Conservation (phyloP, 2,329 filamentous ascomycete species). For the Fusarium fracticaudum region DNA sequence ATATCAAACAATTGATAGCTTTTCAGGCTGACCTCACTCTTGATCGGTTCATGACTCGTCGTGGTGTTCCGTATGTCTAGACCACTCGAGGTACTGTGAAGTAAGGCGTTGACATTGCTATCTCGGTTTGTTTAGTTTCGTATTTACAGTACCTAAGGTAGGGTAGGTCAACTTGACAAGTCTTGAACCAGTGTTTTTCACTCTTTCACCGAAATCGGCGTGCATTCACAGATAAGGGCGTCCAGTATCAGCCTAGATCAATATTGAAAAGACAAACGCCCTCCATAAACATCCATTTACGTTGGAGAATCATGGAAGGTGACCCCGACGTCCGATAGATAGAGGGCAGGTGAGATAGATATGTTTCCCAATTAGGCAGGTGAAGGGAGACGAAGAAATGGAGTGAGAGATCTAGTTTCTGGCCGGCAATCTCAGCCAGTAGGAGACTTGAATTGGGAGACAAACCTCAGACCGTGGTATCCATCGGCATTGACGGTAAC, state of each 20-base stretch:
- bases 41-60: background rate
- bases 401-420: constrained; percentile 7
- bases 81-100: constrained; percentile 12
- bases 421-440: constrained; percentile 25
- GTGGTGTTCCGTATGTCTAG: background rate
- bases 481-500: constrained; percentile 40
- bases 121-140: constrained; percentile 8
- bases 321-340: constrained; percentile 2
- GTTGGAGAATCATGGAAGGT: constrained; percentile 1
- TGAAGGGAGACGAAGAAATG: constrained; percentile 23
- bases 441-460: constrained; percentile 27
- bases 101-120: constrained; percentile 30
- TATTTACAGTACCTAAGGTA: background rate
- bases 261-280: background rate
- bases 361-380: constrained; percentile 31
- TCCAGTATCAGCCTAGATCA: background rate
- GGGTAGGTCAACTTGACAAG: background rate
- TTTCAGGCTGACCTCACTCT: constrained; percentile 11
- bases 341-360: constrained; percentile 11
- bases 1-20: constrained; percentile 25
- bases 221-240: background rate
- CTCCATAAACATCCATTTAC: background rate
- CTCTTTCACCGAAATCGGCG: constrained; percentile 16
- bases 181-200: background rate
- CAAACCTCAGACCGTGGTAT: constrained; percentile 21